These are phyloP conservation scores for Barnettozyma siamensis DNA, from an alignment of 805 yeast species.

Conservation along the genomic window DNA sequence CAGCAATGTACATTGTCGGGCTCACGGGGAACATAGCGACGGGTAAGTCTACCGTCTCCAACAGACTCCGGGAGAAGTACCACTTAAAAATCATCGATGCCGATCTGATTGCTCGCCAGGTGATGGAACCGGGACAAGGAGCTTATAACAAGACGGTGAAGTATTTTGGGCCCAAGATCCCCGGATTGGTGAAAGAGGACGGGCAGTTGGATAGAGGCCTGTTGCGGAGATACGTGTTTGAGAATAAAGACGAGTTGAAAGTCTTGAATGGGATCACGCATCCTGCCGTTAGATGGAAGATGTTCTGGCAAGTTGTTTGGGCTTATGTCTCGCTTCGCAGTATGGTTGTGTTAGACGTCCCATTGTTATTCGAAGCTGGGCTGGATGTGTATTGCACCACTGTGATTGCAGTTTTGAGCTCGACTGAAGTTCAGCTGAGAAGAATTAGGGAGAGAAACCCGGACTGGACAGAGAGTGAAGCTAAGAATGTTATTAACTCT, in stretches of 20 bases:
- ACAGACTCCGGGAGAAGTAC: slow-evolving; percentile 44
- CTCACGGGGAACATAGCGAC: slow-evolving; percentile 97
- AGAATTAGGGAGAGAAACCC: slow-evolving; percentile 66
- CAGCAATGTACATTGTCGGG: slow-evolving; percentile 80
- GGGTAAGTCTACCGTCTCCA: slow-evolving; percentile 92
- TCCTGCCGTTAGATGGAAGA: slow-evolving; percentile 70
- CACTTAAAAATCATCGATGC: slow-evolving; percentile 74
- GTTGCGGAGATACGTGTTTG: slow-evolving; percentile 76
- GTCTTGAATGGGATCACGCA: slow-evolving; percentile 74
- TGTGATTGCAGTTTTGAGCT: slow-evolving; percentile 63
- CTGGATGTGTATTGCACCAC: slow-evolving; percentile 67
- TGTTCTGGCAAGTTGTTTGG: slow-evolving; percentile 46
- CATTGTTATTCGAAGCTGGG: slow-evolving; percentile 77
- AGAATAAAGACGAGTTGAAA: slow-evolving; percentile 50
- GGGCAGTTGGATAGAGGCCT: slow-evolving; percentile 58
- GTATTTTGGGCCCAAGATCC: slow-evolving; percentile 51
- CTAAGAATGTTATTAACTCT: slow-evolving; percentile 60
- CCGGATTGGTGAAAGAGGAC: slow-evolving; percentile 36
- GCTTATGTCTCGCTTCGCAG: slow-evolving; percentile 54
- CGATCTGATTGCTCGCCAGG: slow-evolving; percentile 79
- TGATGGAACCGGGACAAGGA: slow-evolving; percentile 72
- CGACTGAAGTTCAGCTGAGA: slow-evolving; percentile 48
- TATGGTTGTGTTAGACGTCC: slow-evolving; percentile 80
- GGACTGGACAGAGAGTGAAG: slow-evolving; percentile 59
- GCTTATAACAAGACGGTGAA: slow-evolving; percentile 64